These are phyloP conservation scores for Monocercomonoides exilis DNA, from an alignment of 78 protist species.

Conservation along the genomic window DNA sequence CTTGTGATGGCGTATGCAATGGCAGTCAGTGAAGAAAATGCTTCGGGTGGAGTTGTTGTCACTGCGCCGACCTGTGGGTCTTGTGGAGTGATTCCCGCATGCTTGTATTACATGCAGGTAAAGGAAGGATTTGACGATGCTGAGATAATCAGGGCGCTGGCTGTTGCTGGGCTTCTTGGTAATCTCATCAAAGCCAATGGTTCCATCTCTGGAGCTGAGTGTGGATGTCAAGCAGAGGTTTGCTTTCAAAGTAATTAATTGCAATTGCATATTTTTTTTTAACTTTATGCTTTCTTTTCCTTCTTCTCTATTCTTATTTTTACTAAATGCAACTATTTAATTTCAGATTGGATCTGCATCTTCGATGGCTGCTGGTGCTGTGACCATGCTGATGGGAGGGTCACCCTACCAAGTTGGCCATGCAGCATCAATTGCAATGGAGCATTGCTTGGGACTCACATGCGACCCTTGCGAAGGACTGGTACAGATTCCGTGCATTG, in stretches of 20 bases:
- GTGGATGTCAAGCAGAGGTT: conserved; percentile 54
- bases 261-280: no score
- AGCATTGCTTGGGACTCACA: conserved; percentile 41
- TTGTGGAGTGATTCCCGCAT: conserved; percentile 41
- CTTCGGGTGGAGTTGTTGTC: conserved; percentile 31
- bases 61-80: conserved; percentile 54
- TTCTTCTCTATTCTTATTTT: no score
- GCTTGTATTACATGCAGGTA: conserved; percentile 16
- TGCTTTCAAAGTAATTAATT: no score
- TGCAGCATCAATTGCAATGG: conserved; percentile 35
- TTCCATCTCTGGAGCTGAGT: conserved; percentile 48
- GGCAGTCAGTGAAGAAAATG: conserved; percentile 50
- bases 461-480: conserved; percentile 43
- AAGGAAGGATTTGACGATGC: conserved; percentile 11
- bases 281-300: no score
- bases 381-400: conserved; percentile 28
- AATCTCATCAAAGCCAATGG: conserved; percentile 34
- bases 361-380: conserved; percentile 45
- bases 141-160: conserved; percentile 26
- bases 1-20: conserved; percentile 13
- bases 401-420: conserved; percentile 26
- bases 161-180: conserved; percentile 28
- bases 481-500: conserved; percentile 52
- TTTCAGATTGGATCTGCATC: conserved; percentile 30
- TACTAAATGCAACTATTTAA: no score